Evolutionary conservation across 2,329 filamentous ascomycete genomes (phyloP).

Genomic region (Annulohypoxylon truncatum): DNA sequence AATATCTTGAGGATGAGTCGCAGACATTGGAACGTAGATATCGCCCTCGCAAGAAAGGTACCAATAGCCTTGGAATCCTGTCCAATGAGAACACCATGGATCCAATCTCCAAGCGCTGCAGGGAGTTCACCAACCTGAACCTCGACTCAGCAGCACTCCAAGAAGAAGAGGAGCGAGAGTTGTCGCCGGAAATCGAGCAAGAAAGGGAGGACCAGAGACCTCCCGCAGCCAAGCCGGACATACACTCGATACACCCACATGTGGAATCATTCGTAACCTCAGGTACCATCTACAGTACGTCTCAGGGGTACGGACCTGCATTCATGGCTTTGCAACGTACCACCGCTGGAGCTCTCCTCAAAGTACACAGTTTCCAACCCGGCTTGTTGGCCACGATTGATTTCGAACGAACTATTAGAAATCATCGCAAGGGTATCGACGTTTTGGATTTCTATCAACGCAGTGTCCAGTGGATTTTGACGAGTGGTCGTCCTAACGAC

Average conservation of each 20-base stretch:
- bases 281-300: conserved; percentile 49
- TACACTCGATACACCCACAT: conserved; percentile 58
- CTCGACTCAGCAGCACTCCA: conserved; percentile 56
- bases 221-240: conserved; percentile 50
- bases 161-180: conserved; percentile 77
- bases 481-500: neutral
- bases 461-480: conserved; percentile 41
- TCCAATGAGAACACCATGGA: neutral
- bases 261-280: conserved; percentile 55
- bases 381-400: conserved; percentile 36
- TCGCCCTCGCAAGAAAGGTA: conserved; percentile 47
- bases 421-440: neutral
- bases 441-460: conserved; percentile 36
- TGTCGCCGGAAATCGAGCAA: conserved; percentile 71
- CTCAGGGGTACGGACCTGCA: conserved; percentile 56
- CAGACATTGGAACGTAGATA: conserved; percentile 65
- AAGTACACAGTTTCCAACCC: conserved; percentile 53
- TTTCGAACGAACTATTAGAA: conserved; percentile 31
- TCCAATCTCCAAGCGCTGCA: conserved; percentile 50
- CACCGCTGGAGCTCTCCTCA: conserved; percentile 53
- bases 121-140: conserved; percentile 50
- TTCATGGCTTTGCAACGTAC: conserved; percentile 58
- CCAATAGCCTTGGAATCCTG: conserved; percentile 7
- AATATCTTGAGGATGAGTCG: conserved; percentile 67
- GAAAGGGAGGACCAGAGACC: conserved; percentile 64